phyloP scores from a whole-genome alignment of 2,329 filamentous ascomycete species.

The Ilyonectria mors-panacis region DNA sequence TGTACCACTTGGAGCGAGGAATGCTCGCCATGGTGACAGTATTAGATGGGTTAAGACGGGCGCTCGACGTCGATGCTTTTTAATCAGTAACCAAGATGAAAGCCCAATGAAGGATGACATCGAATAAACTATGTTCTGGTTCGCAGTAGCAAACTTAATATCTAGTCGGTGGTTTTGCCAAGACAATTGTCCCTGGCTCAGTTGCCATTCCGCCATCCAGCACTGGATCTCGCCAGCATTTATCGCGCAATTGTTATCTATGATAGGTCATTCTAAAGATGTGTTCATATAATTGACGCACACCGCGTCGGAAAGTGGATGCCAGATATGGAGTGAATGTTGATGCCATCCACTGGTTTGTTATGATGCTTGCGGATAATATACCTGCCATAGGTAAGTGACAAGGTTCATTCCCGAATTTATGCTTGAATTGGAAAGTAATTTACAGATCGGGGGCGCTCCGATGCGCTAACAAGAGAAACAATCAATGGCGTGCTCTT shows the following conservation, averaged over 20 bases:
- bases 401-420: background rate
- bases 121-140: background rate
- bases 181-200: background rate
- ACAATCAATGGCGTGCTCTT: constrained; percentile 26
- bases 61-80: background rate
- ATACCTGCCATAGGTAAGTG: background rate
- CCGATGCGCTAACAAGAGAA: background rate
- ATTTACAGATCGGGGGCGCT: background rate
- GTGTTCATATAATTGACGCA: background rate
- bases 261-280: background rate
- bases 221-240: background rate
- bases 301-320: background rate
- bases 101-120: background rate
- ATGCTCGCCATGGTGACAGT: constrained; percentile 17
- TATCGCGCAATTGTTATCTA: background rate
- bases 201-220: background rate
- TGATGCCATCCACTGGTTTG: background rate
- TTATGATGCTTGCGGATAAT: background rate
- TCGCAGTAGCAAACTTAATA: background rate
- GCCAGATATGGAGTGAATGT: background rate
- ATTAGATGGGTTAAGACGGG: background rate
- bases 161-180: background rate
- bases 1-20: constrained; percentile 27
- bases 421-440: background rate
- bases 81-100: background rate